Evolutionary conservation across 352 stramenopile species (phyloP), one percentile per base, ranked within the genome.

Genomic region (Globisporangium carolinianum): DNA sequence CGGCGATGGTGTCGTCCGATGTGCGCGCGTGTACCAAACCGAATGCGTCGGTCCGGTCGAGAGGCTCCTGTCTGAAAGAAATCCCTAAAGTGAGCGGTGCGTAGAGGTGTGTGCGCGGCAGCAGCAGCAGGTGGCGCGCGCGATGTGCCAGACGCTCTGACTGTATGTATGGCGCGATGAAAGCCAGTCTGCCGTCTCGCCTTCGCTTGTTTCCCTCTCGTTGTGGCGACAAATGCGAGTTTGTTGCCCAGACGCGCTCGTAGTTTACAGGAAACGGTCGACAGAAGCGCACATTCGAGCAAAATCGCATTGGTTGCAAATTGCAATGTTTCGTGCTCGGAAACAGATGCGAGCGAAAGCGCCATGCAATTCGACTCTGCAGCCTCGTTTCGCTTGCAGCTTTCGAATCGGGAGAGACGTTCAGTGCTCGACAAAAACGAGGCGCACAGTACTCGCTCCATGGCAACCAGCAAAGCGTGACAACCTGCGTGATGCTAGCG

Each of bases 11-110:
- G 53, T 54, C 53, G 53, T 58, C 41, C 24, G 53, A 12, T 36
- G 53, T 15, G 55, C 55, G 49, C 41, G 49, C 49, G 50, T 57
- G 57, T 63, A 63, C 58, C 58, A 63, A 63, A 63, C 58, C 58
- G 53, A 63, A 49, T 58, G 51, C n/a, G 35, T 49, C 49, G 56
- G 56, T 55, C 43, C 36, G 58, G 58, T 63, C 43, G 50, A 55
- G 57, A 47, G 50, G 41, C 46, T 51, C 36, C 36, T 36, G 38
- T 39, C 45, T 43, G 51, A 54, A 42, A n/a, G 50, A 41, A 57
- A 63, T 56, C 56, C 56, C 56, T 39, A 61, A 48, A 63, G 52
- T 63, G 58, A 63, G 51, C 18, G n/a, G 3, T 17, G 45, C 32
- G 58, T 54, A 58, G 58, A 58, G 51, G 48, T 39, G 12, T n/a